Base-by-base conservation (phyloP, 2,329 filamentous ascomycete species). In the Fusarium sulawesiense region DNA sequence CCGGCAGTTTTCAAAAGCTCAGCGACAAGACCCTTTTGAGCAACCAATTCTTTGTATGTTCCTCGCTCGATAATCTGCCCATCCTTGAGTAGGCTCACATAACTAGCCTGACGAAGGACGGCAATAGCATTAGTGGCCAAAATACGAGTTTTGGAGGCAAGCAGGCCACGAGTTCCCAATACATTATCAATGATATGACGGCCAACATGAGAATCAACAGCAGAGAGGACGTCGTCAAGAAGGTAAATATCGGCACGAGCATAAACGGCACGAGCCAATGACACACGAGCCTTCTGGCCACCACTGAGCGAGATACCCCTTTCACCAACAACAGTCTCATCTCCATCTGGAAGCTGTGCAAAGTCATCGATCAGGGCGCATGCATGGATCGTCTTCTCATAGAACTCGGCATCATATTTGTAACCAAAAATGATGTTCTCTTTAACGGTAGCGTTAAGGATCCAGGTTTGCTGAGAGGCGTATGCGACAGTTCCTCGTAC, bases 391-490 rank as follows among this genome's bases (percentile, higher is more conserved):
- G 95, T 98, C 76, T 92, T 91, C 59, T 98, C 93, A 81, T 99
- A 99, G 80, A 99, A 99, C 30, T 91, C 87, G 7, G 94, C 91
- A 80, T 99, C 95, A 85, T 92, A 98, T 48, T 93, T 91, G 81
- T 99, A 94, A 3, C 96, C 96, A 76, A 99, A 99, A 7, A 98
- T 86, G 73, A 99, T 97, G 77, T 99, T 99, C 77, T 99, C 96
- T 75, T 94, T 93, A 60, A 99, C 94, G 30, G 93, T 97, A 11
- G 96, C 96, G 77, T 99, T 99, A 90, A 98, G 95, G 55, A 99
- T 92, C 96, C 97, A 99, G 21, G 94, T 85, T 75, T 93, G 90
- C 79, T 99, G 97, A 18, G 94, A 93, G 62, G 97, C 96, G 78
- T 98, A 99, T 2, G 96, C 96, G 42, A 93, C 88, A 29, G 87